Conservation (phyloP, 2,329 filamentous ascomycete species). For the Penicillium sp. region DNA sequence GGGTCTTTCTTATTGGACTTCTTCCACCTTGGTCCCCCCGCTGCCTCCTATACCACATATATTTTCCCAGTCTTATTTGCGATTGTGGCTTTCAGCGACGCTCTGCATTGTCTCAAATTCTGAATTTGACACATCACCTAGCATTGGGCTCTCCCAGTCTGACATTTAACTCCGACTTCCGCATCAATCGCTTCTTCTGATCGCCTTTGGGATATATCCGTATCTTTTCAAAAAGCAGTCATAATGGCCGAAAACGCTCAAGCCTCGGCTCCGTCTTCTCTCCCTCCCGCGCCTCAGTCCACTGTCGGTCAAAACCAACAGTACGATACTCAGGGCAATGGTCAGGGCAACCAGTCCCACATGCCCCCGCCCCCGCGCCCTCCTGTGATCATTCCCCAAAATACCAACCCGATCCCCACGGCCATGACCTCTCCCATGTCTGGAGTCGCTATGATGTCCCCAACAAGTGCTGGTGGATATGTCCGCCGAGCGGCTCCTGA, state of each 20-base stretch:
- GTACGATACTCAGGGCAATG: conserved; percentile 71
- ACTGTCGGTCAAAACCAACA: conserved; percentile 61
- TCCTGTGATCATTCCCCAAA: conserved; percentile 82
- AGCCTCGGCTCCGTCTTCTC: conserved; percentile 60
- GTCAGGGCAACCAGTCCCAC: conserved; percentile 67
- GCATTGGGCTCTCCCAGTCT: neutral
- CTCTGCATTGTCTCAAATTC: conserved; percentile 25
- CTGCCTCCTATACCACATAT: conserved; percentile 12
- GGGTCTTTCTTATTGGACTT: conserved; percentile 6
- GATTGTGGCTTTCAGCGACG: conserved; percentile 25
- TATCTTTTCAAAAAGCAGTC: conserved; percentile 25
- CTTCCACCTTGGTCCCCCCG: conserved; percentile 2
- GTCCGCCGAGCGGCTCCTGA: conserved; percentile 89
- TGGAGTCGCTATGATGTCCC: conserved; percentile 71
- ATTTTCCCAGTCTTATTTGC: conserved; percentile 6
- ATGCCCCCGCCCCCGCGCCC: conserved; percentile 90
- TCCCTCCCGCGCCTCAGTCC: conserved; percentile 67
- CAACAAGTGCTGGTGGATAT: conserved; percentile 75
- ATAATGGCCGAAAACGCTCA: conserved; percentile 76
- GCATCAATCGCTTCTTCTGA: conserved; percentile 20
- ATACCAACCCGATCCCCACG: conserved; percentile 91
- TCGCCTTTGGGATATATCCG: conserved; percentile 21
- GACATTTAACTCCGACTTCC: conserved; percentile 18
- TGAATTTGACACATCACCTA: conserved; percentile 8
- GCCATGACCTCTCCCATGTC: conserved; percentile 87